These are phyloP conservation scores for Phaseolus coccineus DNA, from an alignment of 331 rosid genomes.

Conservation along the genomic window DNA sequence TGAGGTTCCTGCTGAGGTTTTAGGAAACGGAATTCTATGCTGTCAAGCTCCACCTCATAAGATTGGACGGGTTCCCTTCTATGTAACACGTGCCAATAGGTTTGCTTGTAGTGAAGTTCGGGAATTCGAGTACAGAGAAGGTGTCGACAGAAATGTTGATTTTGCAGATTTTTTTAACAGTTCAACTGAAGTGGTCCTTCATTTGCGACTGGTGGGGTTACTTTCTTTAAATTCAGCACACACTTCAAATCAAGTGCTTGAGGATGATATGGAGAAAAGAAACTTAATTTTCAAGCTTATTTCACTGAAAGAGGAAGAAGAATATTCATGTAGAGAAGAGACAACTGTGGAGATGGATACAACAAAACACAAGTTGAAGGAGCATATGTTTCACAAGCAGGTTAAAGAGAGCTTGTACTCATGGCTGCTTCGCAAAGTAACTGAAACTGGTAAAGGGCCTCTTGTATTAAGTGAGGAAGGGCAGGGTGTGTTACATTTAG, in stretches of 20 bases:
- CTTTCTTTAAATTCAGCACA: constrained; percentile 53
- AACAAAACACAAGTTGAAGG: constrained; percentile 56
- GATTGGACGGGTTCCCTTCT: constrained; percentile 79
- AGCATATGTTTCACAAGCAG: constrained; percentile 54
- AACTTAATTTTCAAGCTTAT: constrained; percentile 65
- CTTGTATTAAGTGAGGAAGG: constrained; percentile 72
- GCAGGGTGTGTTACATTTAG: constrained; percentile 81
- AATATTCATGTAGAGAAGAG: constrained; percentile 52
- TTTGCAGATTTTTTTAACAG: constrained; percentile 46
- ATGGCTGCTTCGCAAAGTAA: constrained; percentile 80
- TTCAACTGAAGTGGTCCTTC: constrained; percentile 58
- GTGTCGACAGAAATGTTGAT: constrained; percentile 54
- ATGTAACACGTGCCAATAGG: constrained; percentile 87
- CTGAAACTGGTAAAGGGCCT: constrained; percentile 85
- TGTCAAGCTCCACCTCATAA: constrained; percentile 80
- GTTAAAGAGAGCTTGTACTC: constrained; percentile 78
- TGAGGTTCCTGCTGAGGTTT: constrained; percentile 83
- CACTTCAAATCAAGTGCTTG: constrained; percentile 50
- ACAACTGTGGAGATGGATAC: constrained; percentile 46
- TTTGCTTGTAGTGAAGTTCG: constrained; percentile 91
- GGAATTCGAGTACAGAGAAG: constrained; percentile 73
- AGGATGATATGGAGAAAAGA: constrained; percentile 58
- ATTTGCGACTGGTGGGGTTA: constrained; percentile 62
- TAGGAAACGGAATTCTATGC: constrained; percentile 78
- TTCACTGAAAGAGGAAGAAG: constrained; percentile 79